Percentiles rank a stretch among this genome's conserved stretches.
Conservation (phyloP, 2,329 filamentous ascomycete species). For the Aschersonia sp. region DNA sequence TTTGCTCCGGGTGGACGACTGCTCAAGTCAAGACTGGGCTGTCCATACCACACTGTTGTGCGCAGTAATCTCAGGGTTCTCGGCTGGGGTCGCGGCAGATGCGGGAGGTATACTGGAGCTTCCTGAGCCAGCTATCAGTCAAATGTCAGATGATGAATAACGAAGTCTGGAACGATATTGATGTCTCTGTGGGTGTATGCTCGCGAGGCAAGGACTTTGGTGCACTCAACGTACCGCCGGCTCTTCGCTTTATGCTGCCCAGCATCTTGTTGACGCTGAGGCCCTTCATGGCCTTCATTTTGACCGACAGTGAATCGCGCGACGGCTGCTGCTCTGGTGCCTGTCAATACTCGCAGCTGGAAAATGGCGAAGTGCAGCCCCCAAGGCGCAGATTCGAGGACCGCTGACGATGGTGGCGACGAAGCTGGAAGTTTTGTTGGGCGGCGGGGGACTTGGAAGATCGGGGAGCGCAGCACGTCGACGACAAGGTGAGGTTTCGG, state of each 20-base stretch:
- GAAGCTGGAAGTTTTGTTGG: background rate
- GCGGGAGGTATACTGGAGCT: conserved; percentile 4
- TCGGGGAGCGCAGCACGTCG: background rate
- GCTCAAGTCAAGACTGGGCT: conserved; percentile 1
- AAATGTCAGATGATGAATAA: background rate
- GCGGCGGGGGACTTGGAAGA: background rate
- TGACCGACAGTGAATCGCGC: background rate
- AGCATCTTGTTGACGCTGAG: conserved; percentile 42
- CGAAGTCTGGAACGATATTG: too few species aligned
- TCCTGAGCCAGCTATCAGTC: background rate
- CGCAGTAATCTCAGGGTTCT: conserved; percentile 54
- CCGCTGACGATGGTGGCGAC: background rate
- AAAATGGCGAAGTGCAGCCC: too few species aligned
- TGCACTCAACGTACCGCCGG: conserved; percentile 12
- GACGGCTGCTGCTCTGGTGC: background rate
- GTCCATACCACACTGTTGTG: conserved; percentile 48
- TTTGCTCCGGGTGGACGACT: background rate
- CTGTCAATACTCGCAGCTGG: background rate
- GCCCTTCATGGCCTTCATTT: conserved; percentile 33
- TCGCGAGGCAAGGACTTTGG: background rate
- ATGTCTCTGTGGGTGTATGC: too few species aligned
- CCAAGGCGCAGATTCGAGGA: background rate
- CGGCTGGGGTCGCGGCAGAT: conserved; percentile 20
- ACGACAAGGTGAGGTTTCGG: too few species aligned
- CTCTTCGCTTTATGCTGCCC: conserved; percentile 36